A percentile compares a stretch with the other conserved stretches of the same genome.
phyloP scores from a whole-genome alignment of 129 eudicot genomes.

The Logfia minima region DNA sequence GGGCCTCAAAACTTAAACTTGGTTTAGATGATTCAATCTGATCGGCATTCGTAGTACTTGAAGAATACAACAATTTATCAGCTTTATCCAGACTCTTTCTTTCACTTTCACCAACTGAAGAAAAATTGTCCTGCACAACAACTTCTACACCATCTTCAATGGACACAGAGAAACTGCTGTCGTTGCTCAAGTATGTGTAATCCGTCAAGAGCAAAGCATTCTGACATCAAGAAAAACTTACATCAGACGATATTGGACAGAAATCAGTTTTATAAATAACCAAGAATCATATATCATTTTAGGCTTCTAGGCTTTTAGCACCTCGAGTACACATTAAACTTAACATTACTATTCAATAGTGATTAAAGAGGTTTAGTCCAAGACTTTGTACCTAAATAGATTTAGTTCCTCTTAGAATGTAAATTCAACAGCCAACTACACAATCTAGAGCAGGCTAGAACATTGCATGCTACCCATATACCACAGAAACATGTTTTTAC shows the following conservation, averaged over 20 bases:
- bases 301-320: not conserved
- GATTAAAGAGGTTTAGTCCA: not conserved
- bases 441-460: slow-evolving; percentile 10
- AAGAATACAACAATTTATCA: slow-evolving; percentile 38
- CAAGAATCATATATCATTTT: slow-evolving; percentile 4
- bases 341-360: not conserved
- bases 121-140: slow-evolving; percentile 40
- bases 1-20: slow-evolving; percentile 88
- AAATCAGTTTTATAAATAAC: not conserved
- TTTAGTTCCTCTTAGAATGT: slow-evolving; percentile 6
- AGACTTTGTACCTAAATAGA: not conserved
- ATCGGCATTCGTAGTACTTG: slow-evolving; percentile 39
- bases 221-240: slow-evolving; percentile 35
- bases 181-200: slow-evolving; percentile 76
- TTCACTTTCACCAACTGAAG: slow-evolving; percentile 29
- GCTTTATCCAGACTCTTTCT: slow-evolving; percentile 24
- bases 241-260: slow-evolving; percentile 7
- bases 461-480: slow-evolving; percentile 17
- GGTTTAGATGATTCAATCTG: slow-evolving; percentile 48
- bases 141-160: slow-evolving; percentile 84
- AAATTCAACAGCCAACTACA: not conserved
- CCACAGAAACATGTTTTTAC: not conserved
- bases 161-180: slow-evolving; percentile 74
- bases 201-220: slow-evolving; percentile 81
- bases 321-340: no score